Base-by-base conservation (phyloP, 495 filamentous ascomycete genomes). In the Neurospora sp. region DNA sequence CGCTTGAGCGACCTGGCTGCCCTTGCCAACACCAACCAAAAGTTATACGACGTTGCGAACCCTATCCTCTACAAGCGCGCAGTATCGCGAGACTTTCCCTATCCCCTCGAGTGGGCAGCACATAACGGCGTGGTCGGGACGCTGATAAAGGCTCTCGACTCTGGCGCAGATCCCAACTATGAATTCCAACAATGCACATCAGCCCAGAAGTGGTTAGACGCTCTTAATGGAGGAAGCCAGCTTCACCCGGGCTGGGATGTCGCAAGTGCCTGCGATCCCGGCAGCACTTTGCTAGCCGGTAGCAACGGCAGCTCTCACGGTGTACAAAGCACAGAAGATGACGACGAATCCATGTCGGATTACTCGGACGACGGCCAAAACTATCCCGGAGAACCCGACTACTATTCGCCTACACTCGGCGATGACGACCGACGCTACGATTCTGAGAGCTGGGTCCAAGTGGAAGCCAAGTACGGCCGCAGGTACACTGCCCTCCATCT, bases 401-500 rank as follows among this genome's bases (percentile, higher is more conserved):
- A 31, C 18, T 12, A 53, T 22, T 12, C 46, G 10, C 46, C 46
- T 22, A 48, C n/a, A 11, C 46, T 22, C 5, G 46, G 20, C n/a
- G 46, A 22, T 53, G 46, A 53, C n/a, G n/a, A 20, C n/a, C 44
- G 9, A 11, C 1, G 44, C 44, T 1, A 48, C 44, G 44, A 48
- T 53, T 53, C 46, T 12, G 46, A 53, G 4, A 22, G 46, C 22
- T 53, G 46, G 46, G 11, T 11, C 46, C 10, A 12, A 0, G 27
- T 3, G 27, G 27, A 31, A 31, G 8, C n/a, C n/a, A 53, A 18
- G 35, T 42, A 3, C 42, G 70, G 12, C 31, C 76, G 77, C 18
- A 71, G 75, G 14, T 81, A 75, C 69, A 71, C 66, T 31, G 75
- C 80, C 12, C 70, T 84, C n/a, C 83, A 84, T 41, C 75, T 83